phyloP scores from a whole-genome alignment of 1,284 basidiomycete genomes.

The Boletus semigastroideus region DNA sequence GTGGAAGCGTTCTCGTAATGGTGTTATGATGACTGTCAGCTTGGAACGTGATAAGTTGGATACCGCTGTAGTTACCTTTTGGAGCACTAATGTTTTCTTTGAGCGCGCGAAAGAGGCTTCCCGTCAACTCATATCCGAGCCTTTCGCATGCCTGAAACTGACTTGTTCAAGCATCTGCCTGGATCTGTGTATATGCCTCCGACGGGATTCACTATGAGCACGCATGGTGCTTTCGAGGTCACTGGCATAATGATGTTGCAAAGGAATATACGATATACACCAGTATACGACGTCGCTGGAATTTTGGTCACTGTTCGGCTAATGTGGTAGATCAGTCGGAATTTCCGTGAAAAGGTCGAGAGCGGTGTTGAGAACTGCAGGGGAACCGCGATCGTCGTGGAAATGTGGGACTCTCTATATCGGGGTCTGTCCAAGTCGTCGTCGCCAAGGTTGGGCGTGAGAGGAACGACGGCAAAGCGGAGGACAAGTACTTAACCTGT shows the following conservation, averaged over 20 bases:
- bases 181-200: neutral
- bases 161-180: neutral
- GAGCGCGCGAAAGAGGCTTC: conserved; percentile 2
- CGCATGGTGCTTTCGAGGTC: too few relatives aligned
- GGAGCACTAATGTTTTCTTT: neutral
- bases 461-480: neutral
- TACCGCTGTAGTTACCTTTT: neutral
- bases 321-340: too few relatives aligned
- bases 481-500: neutral
- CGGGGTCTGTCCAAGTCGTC: conserved; percentile 3
- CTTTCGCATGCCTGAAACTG: neutral
- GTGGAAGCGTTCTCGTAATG: conserved; percentile 9
- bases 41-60: conserved; percentile 10
- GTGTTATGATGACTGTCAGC: conserved; percentile 9
- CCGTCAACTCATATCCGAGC: neutral
- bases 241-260: too few relatives aligned
- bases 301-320: too few relatives aligned
- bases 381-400: conserved; percentile 21
- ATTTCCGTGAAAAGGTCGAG: neutral
- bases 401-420: conserved; percentile 5
- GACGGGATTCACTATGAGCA: neutral
- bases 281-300: too few relatives aligned
- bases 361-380: neutral
- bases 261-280: too few relatives aligned
- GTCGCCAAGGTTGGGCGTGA: conserved; percentile 18